Conservation (phyloP, 2,329 filamentous ascomycete species). For the Diaporthe ampelina region DNA sequence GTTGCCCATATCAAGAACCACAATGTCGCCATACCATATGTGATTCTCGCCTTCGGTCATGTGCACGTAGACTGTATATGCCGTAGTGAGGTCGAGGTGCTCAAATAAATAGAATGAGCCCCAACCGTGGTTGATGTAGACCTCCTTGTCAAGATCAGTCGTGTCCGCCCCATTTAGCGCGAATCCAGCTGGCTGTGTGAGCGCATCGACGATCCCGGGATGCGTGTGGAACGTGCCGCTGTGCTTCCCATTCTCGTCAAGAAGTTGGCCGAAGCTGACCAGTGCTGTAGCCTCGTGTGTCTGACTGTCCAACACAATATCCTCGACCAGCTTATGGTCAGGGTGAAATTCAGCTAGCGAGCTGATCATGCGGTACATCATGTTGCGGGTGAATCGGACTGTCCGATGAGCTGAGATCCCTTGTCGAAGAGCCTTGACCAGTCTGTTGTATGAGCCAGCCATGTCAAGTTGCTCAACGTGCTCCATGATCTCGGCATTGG, state of each 20-base stretch:
- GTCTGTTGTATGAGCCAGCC: conserved; percentile 69
- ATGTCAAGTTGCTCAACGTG: conserved; percentile 2
- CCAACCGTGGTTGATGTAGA: conserved; percentile 73
- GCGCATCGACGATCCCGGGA: conserved; percentile 71
- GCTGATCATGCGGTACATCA: conserved; percentile 80
- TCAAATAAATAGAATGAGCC: conserved; percentile 64
- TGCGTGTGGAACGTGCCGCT: conserved; percentile 62
- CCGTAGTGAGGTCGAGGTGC: conserved; percentile 58
- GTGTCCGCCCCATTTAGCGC: conserved; percentile 71
- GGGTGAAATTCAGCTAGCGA: conserved; percentile 69
- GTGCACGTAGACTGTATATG: conserved; percentile 68
- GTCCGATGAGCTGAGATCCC: conserved; percentile 75
- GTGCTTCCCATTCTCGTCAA: conserved; percentile 53
- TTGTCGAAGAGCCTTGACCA: conserved; percentile 67
- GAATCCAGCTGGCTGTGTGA: conserved; percentile 71
- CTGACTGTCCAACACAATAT: conserved; percentile 66
- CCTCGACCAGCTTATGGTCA: conserved; percentile 69
- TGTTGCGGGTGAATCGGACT: conserved; percentile 79
- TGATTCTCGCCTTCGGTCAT: conserved; percentile 68
- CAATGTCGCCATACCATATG: conserved; percentile 67
- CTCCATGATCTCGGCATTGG: background rate
- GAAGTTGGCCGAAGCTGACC: conserved; percentile 51
- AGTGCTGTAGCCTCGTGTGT: conserved; percentile 58
- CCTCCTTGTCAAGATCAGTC: conserved; percentile 65
- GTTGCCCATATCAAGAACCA: conserved; percentile 61